Percentiles rank a stretch among this genome's conserved stretches.
Evolutionary conservation across 176 grass and related monocot genomes (phyloP).

Genomic region (Dendrocalamus sinicus): DNA sequence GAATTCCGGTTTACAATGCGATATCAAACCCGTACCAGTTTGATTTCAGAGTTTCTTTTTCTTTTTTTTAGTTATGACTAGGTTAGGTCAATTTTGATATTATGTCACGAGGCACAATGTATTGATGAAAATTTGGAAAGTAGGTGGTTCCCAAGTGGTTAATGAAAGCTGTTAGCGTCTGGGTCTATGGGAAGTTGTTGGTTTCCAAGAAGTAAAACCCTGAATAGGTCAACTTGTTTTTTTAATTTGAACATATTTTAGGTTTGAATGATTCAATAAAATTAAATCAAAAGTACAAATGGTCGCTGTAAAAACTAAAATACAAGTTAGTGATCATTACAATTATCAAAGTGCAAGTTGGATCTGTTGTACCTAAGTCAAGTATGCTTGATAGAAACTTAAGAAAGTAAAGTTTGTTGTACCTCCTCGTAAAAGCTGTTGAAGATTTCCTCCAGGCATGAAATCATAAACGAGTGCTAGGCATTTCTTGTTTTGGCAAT

Average conservation of each 20-base stretch:
- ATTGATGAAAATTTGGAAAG: background rate
- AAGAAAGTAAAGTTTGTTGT: background rate
- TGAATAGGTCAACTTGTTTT: background rate
- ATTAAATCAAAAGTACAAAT: background rate
- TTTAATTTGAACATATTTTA: background rate
- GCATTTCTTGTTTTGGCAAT: slow-evolving; percentile 53
- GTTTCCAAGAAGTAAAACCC: background rate
- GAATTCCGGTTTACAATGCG: background rate
- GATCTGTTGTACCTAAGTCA: background rate
- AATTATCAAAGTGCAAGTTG: background rate
- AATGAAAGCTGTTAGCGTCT: background rate
- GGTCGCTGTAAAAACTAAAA: background rate
- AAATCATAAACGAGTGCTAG: slow-evolving; percentile 51
- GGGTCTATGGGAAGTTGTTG: background rate
- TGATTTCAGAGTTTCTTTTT: background rate
- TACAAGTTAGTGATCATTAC: background rate
- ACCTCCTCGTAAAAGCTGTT: slow-evolving; percentile 51
- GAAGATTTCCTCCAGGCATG: slow-evolving; percentile 60
- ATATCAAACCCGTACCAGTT: background rate
- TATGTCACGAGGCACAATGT: background rate
- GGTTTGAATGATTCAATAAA: background rate
- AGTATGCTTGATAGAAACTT: background rate
- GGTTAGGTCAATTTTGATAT: background rate
- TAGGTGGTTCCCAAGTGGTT: background rate
- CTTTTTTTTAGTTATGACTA: background rate